phyloP scores from a whole-genome alignment of 192 early-diverging fungal species.

The Phycomyces blakesleeanus region DNA sequence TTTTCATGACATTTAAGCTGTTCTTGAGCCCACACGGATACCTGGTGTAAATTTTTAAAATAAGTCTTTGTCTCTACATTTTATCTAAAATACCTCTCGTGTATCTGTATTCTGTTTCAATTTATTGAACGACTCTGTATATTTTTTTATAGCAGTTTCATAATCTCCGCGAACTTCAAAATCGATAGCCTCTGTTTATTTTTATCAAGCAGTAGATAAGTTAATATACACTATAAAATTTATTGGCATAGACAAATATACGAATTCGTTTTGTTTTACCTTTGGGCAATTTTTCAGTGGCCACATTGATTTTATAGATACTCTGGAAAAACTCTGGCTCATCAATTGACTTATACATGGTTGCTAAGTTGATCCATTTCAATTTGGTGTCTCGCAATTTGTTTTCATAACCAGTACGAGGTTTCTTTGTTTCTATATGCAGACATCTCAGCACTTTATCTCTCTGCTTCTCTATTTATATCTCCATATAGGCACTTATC shows the following conservation, averaged over 20 bases:
- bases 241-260: neutral
- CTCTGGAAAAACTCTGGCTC: constrained; percentile 61
- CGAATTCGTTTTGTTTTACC: constrained; percentile 22
- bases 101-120: constrained; percentile 31
- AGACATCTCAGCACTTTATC: neutral
- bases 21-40: constrained; percentile 46
- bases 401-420: neutral
- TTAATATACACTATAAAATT: neutral
- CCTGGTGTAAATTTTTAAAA: neutral
- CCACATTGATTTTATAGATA: constrained; percentile 57
- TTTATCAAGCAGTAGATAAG: constrained; percentile 6
- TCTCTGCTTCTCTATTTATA: neutral
- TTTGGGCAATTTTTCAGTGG: constrained; percentile 42
- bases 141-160: constrained; percentile 43
- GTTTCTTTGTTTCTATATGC: neutral
- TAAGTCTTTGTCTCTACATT: neutral
- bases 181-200: constrained; percentile 51
- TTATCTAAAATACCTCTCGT: constrained; percentile 31
- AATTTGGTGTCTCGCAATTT: neutral
- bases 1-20: constrained; percentile 58
- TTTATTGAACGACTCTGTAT: constrained; percentile 35
- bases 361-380: constrained; percentile 59
- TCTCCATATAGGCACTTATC: too few relatives aligned
- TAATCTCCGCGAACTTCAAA: constrained; percentile 60
- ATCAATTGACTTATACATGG: constrained; percentile 60